Base-by-base conservation (phyloP, 345 rosid species). In the Pistacia integerrima region DNA sequence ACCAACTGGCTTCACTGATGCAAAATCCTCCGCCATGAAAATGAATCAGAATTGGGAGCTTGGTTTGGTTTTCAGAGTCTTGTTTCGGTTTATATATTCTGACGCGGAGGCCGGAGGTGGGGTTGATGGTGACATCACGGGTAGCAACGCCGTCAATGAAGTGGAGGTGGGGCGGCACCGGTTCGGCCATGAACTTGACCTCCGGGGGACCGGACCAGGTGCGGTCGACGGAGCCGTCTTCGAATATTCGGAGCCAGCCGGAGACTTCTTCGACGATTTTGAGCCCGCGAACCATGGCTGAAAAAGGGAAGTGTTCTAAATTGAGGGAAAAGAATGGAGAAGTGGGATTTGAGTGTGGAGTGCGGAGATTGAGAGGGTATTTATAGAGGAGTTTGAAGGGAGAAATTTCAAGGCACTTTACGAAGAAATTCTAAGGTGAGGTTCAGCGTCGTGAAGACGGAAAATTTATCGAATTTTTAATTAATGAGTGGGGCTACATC, bases 191-290 rank as follows among this genome's bases (percentile, higher is more conserved):
- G 90, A 89, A 89, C 85, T 84, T 91, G 78, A 82, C 78, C 69
- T 85, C 80, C 0, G 93, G 93, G 0, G 96, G 90, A 6, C 93
- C 96, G 0, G 82, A 82, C 96, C 96, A 89, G 2, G 88, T 74
- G 22, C 96, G 78, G 78, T 88, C 96, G 6, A 88, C 89, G 0
- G 86, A 85, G 55, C 92, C 96, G 35, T 89, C 96, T 1, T 83
- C 82, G 38, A 81, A 87, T 72, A 84, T 72, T 38, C 84, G 67
- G 7, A 91, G 88, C 96, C 93, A 91, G 16, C 96, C 92, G 46
- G 96, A 88, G 8, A 91, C 96, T 54, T 89, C 88, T 0, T 87
- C 85, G 8, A 88, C 84, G 13, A 85, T 16, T 48, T 35, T 79
- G 76, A 61, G 85, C 16, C 81, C 76, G 1, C 17, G 13, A 2